Conservation (phyloP, 2,329 filamentous ascomycete genomes). For the Diaporthe helianthi region DNA sequence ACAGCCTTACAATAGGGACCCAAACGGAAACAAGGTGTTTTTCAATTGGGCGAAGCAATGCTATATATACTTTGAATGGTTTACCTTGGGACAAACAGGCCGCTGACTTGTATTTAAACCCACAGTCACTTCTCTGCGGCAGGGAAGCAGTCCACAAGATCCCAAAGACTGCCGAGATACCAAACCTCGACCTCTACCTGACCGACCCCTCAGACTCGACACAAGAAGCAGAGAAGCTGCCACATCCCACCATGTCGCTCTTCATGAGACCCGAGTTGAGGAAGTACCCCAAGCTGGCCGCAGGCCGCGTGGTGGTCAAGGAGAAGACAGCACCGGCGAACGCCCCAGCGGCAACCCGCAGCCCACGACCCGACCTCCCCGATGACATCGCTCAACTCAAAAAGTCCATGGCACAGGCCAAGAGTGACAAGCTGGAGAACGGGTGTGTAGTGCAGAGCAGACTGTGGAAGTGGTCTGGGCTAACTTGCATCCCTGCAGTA, state of each 20-base stretch:
- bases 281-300: conserved; percentile 33
- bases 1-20: conserved; percentile 21
- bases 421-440: conserved; percentile 54
- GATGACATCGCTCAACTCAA: conserved; percentile 59
- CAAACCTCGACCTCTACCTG: conserved; percentile 63
- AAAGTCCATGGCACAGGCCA: conserved; percentile 51
- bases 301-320: conserved; percentile 34
- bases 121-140: conserved; percentile 63
- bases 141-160: conserved; percentile 42
- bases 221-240: conserved; percentile 55
- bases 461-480: conserved; percentile 34
- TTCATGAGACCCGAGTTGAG: conserved; percentile 50
- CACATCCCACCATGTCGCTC: conserved; percentile 58
- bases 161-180: conserved; percentile 50
- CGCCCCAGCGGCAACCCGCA: conserved; percentile 37
- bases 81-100: background rate
- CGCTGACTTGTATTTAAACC: conserved; percentile 15
- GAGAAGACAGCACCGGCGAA: conserved; percentile 35
- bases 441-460: conserved; percentile 45
- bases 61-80: background rate
- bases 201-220: conserved; percentile 58
- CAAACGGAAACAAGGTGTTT: background rate
- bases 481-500: conserved; percentile 45
- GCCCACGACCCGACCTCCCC: conserved; percentile 44
- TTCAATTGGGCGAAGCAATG: background rate